Evolutionary conservation across 257 asterid species (phyloP).

Genomic region (Nicotiana sylvestris): DNA sequence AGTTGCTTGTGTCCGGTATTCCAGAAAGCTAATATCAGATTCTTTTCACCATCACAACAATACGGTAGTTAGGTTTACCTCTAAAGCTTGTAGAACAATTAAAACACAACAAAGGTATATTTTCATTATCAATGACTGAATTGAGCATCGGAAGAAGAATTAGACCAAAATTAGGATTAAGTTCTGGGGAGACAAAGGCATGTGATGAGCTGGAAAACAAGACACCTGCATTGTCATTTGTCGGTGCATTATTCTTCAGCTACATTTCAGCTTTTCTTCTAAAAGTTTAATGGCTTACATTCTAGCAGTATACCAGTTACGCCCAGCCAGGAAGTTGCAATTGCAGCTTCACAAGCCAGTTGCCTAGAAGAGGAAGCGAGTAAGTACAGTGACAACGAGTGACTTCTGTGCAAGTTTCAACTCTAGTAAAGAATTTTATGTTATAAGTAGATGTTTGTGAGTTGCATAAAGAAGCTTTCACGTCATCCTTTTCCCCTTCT

Average conservation of each 20-base stretch:
- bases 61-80: no score
- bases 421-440: not conserved
- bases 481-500: not conserved
- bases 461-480: not conserved
- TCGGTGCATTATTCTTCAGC: not conserved
- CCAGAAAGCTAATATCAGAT: no score
- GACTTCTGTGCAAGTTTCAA: not conserved
- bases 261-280: not conserved
- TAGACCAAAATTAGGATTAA: not conserved
- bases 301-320: not conserved
- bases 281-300: not conserved
- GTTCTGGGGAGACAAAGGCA: not conserved
- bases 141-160: not conserved
- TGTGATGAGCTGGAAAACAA: not conserved
- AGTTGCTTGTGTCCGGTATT: no score
- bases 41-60: no score
- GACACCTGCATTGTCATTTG: not conserved
- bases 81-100: no score
- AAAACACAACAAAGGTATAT: no score
- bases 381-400: not conserved
- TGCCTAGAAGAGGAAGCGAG: not conserved
- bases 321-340: not conserved
- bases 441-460: not conserved
- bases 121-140: no score
- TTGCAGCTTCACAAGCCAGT: conserved; percentile 4